Conservation (phyloP, 208 protist species). For the Acanthamoeba royreba region DNA sequence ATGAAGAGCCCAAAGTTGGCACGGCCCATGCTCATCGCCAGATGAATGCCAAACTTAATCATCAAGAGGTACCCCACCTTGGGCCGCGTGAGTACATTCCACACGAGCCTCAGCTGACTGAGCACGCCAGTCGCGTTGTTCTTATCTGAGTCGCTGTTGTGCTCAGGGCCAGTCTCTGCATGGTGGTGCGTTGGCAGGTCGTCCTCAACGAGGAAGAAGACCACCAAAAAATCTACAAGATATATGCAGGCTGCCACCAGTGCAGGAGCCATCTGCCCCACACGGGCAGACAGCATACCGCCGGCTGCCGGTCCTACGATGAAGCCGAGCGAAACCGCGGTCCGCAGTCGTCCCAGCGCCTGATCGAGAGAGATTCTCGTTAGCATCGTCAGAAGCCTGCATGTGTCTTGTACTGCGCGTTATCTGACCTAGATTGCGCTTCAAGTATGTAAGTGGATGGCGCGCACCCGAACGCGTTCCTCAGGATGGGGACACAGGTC, state of each 20-base stretch:
- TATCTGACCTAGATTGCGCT: too few species aligned
- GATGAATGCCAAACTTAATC: not conserved
- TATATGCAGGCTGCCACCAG: not conserved
- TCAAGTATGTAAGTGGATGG: not conserved
- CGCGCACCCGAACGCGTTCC: not conserved
- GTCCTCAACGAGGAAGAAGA: constrained; percentile 5
- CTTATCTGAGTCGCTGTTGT: too few species aligned
- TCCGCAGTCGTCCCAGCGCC: not conserved
- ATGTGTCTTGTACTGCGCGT: too few species aligned
- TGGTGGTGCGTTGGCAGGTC: too few species aligned
- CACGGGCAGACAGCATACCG: not conserved
- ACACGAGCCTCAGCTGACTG: not conserved
- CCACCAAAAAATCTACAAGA: not conserved
- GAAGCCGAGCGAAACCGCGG: not conserved
- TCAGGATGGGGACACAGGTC: not conserved
- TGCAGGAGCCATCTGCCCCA: not conserved
- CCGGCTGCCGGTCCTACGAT: not conserved
- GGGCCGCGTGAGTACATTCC: not conserved
- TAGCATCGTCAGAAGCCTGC: too few species aligned
- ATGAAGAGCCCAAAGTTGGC: not conserved
- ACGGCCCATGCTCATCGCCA: not conserved
- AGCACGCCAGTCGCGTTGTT: not conserved
- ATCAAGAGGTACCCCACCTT: not conserved
- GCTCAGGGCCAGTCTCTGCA: too few species aligned
- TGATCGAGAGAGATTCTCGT: not conserved